These are phyloP conservation scores for Coemansia sp. DNA, from an alignment of 371 early-diverging fungal genomes.

Conservation along the genomic window DNA sequence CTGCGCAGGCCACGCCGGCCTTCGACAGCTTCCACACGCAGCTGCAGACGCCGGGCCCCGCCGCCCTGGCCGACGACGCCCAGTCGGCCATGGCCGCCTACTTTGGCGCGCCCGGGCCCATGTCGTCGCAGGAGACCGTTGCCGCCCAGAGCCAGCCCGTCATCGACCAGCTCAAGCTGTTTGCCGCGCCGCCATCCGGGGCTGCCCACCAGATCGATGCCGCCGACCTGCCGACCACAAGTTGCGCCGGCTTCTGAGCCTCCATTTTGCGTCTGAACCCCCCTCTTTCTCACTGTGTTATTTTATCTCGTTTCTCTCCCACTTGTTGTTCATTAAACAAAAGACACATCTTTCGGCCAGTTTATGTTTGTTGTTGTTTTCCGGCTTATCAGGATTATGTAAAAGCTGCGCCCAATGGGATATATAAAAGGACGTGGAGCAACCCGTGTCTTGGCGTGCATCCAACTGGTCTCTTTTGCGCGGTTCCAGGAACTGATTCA, in stretches of 20 bases:
- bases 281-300: not conserved
- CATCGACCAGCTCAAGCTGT: conserved; percentile 2
- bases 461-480: too few species aligned
- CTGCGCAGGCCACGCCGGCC: conserved; percentile 30
- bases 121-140: conserved; percentile 4
- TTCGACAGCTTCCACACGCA: conserved; percentile 20
- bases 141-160: not conserved
- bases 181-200: not conserved
- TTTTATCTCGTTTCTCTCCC: not conserved
- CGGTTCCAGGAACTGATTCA: too few species aligned
- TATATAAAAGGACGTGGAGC: too few species aligned
- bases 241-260: conserved; percentile 7
- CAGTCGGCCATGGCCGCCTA: conserved; percentile 33
- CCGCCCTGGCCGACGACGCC: not conserved
- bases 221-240: conserved; percentile 4
- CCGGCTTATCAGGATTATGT: too few species aligned
- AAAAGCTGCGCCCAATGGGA: too few species aligned
- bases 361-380: too few species aligned
- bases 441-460: too few species aligned
- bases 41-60: not conserved
- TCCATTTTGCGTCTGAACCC: not conserved
- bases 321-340: not conserved
- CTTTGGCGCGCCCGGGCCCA: conserved; percentile 19
- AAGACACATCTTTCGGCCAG: too few species aligned
- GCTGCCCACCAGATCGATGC: conserved; percentile 3